Evolutionary conservation across 257 asterid species (phyloP).

Genomic region (Sherardia arvensis): DNA sequence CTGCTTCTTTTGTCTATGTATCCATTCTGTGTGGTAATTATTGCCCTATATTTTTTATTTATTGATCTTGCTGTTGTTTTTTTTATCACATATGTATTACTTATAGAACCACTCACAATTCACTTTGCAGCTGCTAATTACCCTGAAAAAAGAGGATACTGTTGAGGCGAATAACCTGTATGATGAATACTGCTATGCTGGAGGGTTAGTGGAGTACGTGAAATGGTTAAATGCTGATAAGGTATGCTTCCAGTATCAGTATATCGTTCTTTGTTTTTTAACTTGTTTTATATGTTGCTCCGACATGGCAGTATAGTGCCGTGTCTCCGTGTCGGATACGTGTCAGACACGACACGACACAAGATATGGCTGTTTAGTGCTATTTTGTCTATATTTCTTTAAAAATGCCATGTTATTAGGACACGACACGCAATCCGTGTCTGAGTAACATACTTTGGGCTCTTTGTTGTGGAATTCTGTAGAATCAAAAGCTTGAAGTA

Average conservation of each 20-base stretch:
- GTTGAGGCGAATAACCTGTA: conserved; percentile 53
- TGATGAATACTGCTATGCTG: conserved; percentile 79
- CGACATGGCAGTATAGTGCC: too few relatives aligned
- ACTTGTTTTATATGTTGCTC: too few relatives aligned
- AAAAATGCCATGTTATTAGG: not conserved
- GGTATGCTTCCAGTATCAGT: conserved; percentile 29
- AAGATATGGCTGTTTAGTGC: too few relatives aligned
- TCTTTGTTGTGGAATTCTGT: not conserved
- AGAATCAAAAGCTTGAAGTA: not conserved
- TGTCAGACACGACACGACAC: too few relatives aligned
- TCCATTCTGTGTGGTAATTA: not conserved
- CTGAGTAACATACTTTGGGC: not conserved
- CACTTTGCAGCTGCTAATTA: conserved; percentile 51
- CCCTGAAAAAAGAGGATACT: conserved; percentile 47
- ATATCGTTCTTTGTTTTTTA: too few relatives aligned
- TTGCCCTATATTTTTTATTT: not conserved
- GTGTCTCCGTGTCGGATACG: too few relatives aligned
- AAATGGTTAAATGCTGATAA: conserved; percentile 88
- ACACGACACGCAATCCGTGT: too few relatives aligned
- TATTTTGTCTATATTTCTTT: too few relatives aligned
- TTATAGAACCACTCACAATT: not conserved
- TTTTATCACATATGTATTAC: not conserved
- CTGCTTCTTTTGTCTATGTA: not conserved
- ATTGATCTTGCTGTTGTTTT: not conserved
- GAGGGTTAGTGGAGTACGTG: conserved; percentile 87